Conservation (phyloP, 2,329 filamentous ascomycete genomes). For the Nemania bipapillata region DNA sequence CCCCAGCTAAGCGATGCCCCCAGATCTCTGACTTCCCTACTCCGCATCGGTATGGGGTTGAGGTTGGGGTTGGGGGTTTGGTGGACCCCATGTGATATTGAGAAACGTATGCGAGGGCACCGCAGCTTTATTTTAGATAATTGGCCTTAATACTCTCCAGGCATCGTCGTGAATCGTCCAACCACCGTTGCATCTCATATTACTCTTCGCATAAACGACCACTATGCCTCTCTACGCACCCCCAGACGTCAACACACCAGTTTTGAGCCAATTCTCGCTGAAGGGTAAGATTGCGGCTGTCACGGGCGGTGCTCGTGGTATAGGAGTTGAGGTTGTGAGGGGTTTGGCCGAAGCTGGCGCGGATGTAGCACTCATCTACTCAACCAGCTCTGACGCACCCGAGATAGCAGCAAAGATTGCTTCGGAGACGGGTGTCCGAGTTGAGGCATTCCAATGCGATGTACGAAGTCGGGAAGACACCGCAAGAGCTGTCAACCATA, state of each 20-base stretch:
- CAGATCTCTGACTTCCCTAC: not conserved
- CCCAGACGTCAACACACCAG: conserved; percentile 48
- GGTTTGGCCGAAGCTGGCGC: conserved; percentile 48
- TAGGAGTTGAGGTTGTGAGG: conserved; percentile 50
- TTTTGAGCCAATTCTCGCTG: conserved; percentile 50
- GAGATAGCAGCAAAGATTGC: conserved; percentile 40
- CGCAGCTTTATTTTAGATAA: not conserved
- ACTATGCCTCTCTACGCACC: conserved; percentile 34
- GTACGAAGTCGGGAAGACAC: conserved; percentile 50
- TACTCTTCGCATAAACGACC: not conserved
- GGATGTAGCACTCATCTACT: conserved; percentile 51
- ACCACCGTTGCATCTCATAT: not conserved
- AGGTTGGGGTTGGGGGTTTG: no score
- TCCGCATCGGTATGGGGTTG: not conserved
- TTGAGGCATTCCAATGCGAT: conserved; percentile 46
- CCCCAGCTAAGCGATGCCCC: not conserved
- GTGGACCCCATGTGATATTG: not conserved
- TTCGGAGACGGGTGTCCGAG: conserved; percentile 22
- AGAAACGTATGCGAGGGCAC: not conserved
- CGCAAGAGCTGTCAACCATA: conserved; percentile 49
- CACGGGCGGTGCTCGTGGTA: conserved; percentile 49
- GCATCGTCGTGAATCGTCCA: not conserved
- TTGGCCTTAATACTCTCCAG: not conserved
- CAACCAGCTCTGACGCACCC: conserved; percentile 47
- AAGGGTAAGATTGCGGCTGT: conserved; percentile 48